Base-by-base conservation (phyloP, 805 yeast species). In the Saccharomycopsis fodiens region DNA sequence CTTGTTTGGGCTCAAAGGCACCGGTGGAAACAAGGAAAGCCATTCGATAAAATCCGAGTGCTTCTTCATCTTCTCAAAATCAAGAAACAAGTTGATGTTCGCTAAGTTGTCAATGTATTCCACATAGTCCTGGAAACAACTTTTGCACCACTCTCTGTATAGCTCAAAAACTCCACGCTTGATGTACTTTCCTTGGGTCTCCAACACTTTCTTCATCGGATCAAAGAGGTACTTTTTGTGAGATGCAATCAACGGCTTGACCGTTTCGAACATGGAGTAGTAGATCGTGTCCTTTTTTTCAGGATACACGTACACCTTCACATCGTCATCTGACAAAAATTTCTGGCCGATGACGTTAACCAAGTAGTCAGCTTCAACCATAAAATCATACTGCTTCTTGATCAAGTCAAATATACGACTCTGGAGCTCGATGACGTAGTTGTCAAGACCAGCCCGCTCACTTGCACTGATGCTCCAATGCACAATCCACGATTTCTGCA, bases 321-420 rank as follows among this genome's bases (percentile, higher is more conserved):
- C 41, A 8, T 40, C 44, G 3, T 17, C 17, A 27, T 35, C 23
- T 16, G 43, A 16, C 40, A 43, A 17, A 36, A 46, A 50, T 16
- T 20, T 35, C 12, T 35, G 23, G 7, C 53, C 53, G 15, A 50
- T 44, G 34, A 34, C 30, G 21, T 45, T 15, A 3, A 47, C 48
- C 27, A 50, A 34, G 23, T 43, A 35, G 5, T 43, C 31, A 4
- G 48, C 46, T 17, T 50, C 48, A 7, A 20, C 32, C 13, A 50
- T 19, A 21, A 50, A 50, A 25, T 46, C 47, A 13, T 43, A 34
- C 37, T 50, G 51, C 22, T 46, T 46, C 16, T 36, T 39, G 17
- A 50, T 43, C 39, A 50, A 39, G 29, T 50, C 53, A 36, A 40
- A 50, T 3, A 44, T 43, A 37, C 51, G 35, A 25, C 51, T 46